These are phyloP conservation scores for Nannochloropsis gaditana DNA, from an alignment of 108 stramenopile genomes.

Conservation along the genomic window DNA sequence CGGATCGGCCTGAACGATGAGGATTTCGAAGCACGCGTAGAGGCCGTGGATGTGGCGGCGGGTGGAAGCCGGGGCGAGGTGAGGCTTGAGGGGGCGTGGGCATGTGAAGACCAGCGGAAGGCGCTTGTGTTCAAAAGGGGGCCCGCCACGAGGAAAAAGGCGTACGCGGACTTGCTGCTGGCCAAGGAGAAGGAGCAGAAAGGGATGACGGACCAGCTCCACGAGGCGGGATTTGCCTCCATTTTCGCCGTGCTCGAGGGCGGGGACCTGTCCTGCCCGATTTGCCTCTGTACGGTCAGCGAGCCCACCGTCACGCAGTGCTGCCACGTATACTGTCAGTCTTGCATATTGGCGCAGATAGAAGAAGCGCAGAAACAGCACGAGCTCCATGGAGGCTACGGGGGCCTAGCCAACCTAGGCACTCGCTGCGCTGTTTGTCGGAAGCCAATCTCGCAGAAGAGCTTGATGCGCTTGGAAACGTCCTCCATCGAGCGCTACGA, in stretches of 20 bases:
- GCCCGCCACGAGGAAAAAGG: neutral
- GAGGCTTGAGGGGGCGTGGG: neutral
- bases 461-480: neutral
- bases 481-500: neutral
- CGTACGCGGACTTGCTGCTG: neutral
- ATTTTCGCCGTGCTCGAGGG: neutral
- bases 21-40: neutral
- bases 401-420: neutral
- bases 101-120: neutral
- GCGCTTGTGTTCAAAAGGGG: neutral
- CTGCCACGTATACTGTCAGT: neutral
- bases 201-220: neutral
- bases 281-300: neutral
- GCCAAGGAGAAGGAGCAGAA: neutral
- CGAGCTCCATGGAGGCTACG: neutral
- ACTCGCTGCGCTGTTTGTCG: neutral
- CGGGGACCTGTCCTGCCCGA: neutral
- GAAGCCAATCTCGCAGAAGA: neutral
- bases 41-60: neutral
- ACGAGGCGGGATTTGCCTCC: neutral
- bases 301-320: slow-evolving; percentile 20
- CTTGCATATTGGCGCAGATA: neutral
- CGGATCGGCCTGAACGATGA: neutral
- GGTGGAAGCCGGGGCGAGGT: neutral
- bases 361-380: neutral